These are phyloP conservation scores for Polyporus arcularius DNA, from an alignment of 768 basidiomycete species.

Conservation along the genomic window DNA sequence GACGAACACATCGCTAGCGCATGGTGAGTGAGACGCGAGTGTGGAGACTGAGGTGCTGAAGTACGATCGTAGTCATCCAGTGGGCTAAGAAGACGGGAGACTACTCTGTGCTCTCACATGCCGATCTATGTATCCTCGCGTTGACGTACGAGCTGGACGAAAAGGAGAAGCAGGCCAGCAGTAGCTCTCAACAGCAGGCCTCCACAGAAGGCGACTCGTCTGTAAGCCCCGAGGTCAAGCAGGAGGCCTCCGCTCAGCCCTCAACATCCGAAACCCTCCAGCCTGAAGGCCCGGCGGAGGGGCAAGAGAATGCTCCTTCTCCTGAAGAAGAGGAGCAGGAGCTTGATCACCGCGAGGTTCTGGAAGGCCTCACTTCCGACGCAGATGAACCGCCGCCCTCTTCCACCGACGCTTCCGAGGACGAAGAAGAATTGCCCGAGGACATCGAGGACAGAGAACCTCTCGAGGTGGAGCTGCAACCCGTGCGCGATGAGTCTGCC, in stretches of 20 bases:
- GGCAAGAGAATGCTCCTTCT: not conserved
- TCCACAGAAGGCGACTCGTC: not conserved
- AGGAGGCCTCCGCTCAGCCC: not conserved
- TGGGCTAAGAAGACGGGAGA: constrained; percentile 97
- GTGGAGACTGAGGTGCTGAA: constrained; percentile 10
- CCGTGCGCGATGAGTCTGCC: constrained; percentile 28
- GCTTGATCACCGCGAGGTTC: constrained; percentile 6
- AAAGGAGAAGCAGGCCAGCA: constrained; percentile 39
- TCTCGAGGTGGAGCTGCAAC: constrained; percentile 47
- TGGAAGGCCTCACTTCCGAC: constrained; percentile 20
- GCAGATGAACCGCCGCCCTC: constrained; percentile 19
- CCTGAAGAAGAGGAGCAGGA: not conserved
- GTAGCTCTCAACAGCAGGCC: constrained; percentile 28
- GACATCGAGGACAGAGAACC: constrained; percentile 34
- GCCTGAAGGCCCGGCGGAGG: not conserved
- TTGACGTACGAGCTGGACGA: constrained; percentile 79
- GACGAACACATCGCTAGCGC: constrained; percentile 65
- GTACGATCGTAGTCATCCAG: constrained; percentile 65
- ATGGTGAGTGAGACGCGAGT: constrained; percentile 43
- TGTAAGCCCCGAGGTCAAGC: not conserved
- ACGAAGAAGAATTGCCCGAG: constrained; percentile 1
- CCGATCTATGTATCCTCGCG: constrained; percentile 90
- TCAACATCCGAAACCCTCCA: not conserved
- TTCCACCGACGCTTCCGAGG: not conserved
- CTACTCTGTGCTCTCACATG: constrained; percentile 85